Percentiles rank a stretch among this genome's conserved stretches.
These are phyloP conservation scores for Xylaria digitata DNA, from an alignment of 2,329 filamentous ascomycete species.

Conservation along the genomic window DNA sequence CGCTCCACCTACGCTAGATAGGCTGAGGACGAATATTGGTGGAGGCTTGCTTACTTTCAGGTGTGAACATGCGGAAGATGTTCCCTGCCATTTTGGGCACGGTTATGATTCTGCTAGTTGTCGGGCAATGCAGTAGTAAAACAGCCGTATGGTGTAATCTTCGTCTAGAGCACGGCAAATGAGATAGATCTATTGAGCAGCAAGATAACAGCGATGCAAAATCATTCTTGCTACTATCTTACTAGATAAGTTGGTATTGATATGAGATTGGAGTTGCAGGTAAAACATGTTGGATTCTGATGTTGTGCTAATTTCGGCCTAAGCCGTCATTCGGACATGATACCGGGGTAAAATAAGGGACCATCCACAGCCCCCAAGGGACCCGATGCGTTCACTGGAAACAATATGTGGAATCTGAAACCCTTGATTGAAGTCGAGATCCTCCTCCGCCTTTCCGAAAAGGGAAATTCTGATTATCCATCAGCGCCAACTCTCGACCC, in stretches of 20 bases:
- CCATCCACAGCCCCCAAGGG: neutral
- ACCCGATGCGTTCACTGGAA: neutral
- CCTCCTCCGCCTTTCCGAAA: constrained; percentile 10
- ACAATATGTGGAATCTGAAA: neutral
- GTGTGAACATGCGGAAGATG: constrained; percentile 30
- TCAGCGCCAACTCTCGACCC: neutral
- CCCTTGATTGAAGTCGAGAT: neutral
- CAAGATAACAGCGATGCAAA: too few species aligned
- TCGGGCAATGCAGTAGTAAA: neutral
- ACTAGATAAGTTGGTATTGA: too few species aligned
- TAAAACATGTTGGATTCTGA: too few species aligned
- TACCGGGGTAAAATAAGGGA: too few species aligned
- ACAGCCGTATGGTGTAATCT: too few species aligned
- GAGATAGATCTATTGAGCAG: too few species aligned
- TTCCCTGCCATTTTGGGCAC: constrained; percentile 5
- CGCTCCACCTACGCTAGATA: neutral
- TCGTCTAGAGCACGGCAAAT: too few species aligned
- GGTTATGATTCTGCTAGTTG: neutral
- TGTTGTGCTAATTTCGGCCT: too few species aligned
- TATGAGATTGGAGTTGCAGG: too few species aligned
- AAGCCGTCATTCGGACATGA: too few species aligned
- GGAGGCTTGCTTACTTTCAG: constrained; percentile 23
- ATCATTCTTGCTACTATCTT: too few species aligned
- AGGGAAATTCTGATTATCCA: constrained; percentile 31
- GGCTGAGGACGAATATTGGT: neutral